Percentiles rank a stretch among this genome's conserved stretches.
phyloP scores from a whole-genome alignment of 2,329 filamentous ascomycete species.

The Ascochyta rabiei region DNA sequence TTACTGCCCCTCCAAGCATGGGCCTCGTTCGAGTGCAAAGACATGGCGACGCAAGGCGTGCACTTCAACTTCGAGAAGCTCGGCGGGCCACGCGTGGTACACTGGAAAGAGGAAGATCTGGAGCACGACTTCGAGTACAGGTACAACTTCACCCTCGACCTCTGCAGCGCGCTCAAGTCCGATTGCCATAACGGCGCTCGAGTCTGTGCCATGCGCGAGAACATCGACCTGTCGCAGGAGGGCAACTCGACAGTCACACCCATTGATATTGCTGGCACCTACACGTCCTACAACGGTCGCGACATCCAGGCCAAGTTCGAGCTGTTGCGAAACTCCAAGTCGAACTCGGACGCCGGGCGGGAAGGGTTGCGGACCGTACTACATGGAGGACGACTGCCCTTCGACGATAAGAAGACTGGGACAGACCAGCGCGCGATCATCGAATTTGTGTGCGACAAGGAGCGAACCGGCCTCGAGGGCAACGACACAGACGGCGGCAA shows the following conservation, averaged over 20 bases:
- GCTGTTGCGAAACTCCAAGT: conserved; percentile 68
- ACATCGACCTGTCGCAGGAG: conserved; percentile 57
- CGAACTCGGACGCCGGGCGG: conserved; percentile 67
- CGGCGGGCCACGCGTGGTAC: conserved; percentile 70
- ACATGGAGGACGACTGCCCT: conserved; percentile 61
- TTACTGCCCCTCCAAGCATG: conserved; percentile 36
- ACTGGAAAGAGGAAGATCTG: conserved; percentile 55
- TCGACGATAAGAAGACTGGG: conserved; percentile 55
- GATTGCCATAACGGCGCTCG: conserved; percentile 73
- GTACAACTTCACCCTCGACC: conserved; percentile 80
- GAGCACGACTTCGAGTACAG: conserved; percentile 64
- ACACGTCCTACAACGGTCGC: conserved; percentile 61
- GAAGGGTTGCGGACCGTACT: conserved; percentile 76
- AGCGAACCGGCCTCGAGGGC: conserved; percentile 73
- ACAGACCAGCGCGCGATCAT: conserved; percentile 75
- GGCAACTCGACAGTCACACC: conserved; percentile 61
- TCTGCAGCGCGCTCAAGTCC: conserved; percentile 70
- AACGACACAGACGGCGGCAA: conserved; percentile 54
- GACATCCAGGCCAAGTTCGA: conserved; percentile 69
- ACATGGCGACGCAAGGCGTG: conserved; percentile 64
- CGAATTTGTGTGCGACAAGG: conserved; percentile 80
- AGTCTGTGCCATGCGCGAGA: conserved; percentile 77
- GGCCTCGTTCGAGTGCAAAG: conserved; percentile 63
- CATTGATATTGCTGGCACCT: conserved; percentile 76
- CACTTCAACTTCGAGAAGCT: conserved; percentile 70